Evolutionary conservation across 345 rosid species (phyloP), one percentile per base, ranked within the genome.

Genomic region (Populus simonii): DNA sequence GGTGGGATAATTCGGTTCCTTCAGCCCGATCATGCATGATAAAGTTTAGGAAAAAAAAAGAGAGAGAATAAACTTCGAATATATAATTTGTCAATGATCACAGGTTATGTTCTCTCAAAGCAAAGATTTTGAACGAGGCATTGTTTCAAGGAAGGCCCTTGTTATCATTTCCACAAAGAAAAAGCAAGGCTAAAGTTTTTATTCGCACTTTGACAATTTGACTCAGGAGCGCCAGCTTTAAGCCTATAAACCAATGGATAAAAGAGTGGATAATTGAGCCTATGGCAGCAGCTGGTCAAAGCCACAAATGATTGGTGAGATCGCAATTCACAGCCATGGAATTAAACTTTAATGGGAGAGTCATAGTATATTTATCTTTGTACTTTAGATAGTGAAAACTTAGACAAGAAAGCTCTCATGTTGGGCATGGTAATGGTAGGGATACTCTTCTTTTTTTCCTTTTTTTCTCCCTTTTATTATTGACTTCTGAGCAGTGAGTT

Each of bases 291-390:
- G 7, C 0, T 43, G n/a, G 77, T 79, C 85, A 76, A 79, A 47
- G 45, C 68, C 75, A 68, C 47, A 33, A 72, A 83, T 83, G 72
- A 76, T 79, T 83, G 82, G 68, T 4, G 69, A 74, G 36, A 7
- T 38, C 65, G 66, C 70, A 55, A 23, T 49, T 31, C 71, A 69
- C 69, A 55, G 11, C 66, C 63, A 70, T 39, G 5, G 35, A 38
- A 55, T 31, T 15, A 41, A 39, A 33, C 13, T 20, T 8, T 39
- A 63, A 20, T 22, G 71, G 43, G 71, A 6, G 22, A 67, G 36
- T 68, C 25, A 36, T n/a, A 9, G 27, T 57, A 57, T 57, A 7
- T 18, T 0, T 18, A 57, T 57, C 62, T 57, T 3, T 8, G 63
- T 57, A 57, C 63, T 57, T 57, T 57, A n/a, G 13, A 57, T 1